phyloP scores from a whole-genome alignment of 75 land plant genomes.

The Adiantum capillusveneris region DNA sequence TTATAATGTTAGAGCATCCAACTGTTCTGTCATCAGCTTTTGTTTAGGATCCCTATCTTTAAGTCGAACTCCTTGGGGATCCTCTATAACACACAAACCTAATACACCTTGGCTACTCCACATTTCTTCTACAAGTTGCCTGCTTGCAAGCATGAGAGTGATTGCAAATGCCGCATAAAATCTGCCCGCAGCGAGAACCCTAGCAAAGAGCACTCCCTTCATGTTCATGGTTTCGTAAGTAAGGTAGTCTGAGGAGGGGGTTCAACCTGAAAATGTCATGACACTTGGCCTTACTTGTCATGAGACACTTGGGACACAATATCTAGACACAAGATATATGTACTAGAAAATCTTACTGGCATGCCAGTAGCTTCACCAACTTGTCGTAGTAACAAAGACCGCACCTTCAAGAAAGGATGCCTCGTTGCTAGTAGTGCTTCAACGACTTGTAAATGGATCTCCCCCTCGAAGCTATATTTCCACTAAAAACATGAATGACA shows the following conservation, averaged over 20 bases:
- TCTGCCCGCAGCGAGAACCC: slow-evolving; percentile 98
- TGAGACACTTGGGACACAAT: too few species aligned
- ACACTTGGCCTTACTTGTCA: slow-evolving; percentile 1
- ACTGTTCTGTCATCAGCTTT: neutral
- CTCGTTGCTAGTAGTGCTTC: slow-evolving; percentile 63
- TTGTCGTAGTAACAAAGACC: slow-evolving; percentile 50
- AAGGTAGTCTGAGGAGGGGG: slow-evolving; percentile 79
- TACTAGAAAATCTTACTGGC: slow-evolving; percentile 58
- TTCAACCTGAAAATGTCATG: slow-evolving; percentile 62
- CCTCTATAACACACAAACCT: slow-evolving; percentile 72
- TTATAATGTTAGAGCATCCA: too few species aligned
- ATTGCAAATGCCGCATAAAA: slow-evolving; percentile 95
- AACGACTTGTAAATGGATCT: slow-evolving; percentile 25
- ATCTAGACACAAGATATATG: too few species aligned
- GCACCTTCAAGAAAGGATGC: slow-evolving; percentile 59
- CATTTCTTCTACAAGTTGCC: slow-evolving; percentile 28
- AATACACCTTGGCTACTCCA: slow-evolving; percentile 79
- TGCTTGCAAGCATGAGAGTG: slow-evolving; percentile 45
- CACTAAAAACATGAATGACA: slow-evolving; percentile 39
- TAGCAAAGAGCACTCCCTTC: slow-evolving; percentile 88
- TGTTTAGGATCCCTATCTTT: slow-evolving; percentile 67
- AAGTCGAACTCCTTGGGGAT: slow-evolving; percentile 67
- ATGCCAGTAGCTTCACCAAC: slow-evolving; percentile 94
- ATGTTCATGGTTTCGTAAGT: slow-evolving; percentile 68
- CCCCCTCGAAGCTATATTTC: slow-evolving; percentile 11